phyloP scores from a whole-genome alignment of 108 stramenopile genomes.

The Fragilaria radians region DNA sequence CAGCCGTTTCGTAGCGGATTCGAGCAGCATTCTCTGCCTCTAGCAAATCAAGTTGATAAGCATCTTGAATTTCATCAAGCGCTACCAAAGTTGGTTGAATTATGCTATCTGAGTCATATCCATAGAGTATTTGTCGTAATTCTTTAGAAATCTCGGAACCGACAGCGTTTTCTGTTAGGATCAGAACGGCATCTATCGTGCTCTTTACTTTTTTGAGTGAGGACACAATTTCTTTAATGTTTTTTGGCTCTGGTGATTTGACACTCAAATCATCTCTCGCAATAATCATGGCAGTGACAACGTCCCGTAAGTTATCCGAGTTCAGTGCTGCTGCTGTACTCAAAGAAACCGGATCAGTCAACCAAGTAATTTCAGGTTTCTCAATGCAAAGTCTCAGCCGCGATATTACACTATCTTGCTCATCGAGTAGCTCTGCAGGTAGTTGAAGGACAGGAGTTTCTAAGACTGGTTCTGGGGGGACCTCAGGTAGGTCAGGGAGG shows the following conservation, averaged over 20 bases:
- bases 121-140: conserved; percentile 4
- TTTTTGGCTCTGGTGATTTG: neutral
- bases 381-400: conserved; percentile 42
- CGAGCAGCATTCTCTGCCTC: neutral
- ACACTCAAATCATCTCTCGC: conserved; percentile 38
- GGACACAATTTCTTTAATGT: neutral
- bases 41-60: neutral
- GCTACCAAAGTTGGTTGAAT: neutral
- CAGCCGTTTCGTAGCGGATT: neutral
- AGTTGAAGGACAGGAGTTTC: neutral
- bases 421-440: conserved; percentile 26
- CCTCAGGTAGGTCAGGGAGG: neutral
- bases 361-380: conserved; percentile 52
- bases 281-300: conserved; percentile 49
- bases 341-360: conserved; percentile 26
- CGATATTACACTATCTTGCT: conserved; percentile 30
- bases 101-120: neutral
- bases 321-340: conserved; percentile 11
- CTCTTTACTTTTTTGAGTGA: conserved; percentile 4
- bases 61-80: neutral
- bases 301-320: conserved; percentile 21
- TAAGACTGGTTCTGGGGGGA: neutral
- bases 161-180: neutral
- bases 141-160: neutral
- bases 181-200: neutral